Conservation (phyloP, 331 rosid species). For the Phaseolus coccineus region DNA sequence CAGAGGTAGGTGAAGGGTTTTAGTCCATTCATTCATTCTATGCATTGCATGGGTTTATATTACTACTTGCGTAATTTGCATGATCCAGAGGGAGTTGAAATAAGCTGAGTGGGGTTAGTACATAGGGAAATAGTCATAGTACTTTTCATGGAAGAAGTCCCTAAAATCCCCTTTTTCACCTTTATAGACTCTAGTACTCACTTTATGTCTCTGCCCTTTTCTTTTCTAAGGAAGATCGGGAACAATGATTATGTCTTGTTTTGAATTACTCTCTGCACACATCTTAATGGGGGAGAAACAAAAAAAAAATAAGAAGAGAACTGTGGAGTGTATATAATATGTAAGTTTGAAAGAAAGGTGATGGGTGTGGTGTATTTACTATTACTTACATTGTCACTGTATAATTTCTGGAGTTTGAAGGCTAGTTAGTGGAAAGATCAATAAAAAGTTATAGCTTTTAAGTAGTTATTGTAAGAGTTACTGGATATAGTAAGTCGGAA, state of each 20-base stretch:
- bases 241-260: slow-evolving; percentile 44
- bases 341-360: background rate
- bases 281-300: slow-evolving; percentile 26
- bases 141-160: slow-evolving; percentile 43
- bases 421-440: background rate
- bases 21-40: background rate
- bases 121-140: slow-evolving; percentile 28
- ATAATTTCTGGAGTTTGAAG: background rate
- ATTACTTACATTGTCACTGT: background rate
- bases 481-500: background rate
- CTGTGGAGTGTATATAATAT: slow-evolving; percentile 6
- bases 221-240: slow-evolving; percentile 36
- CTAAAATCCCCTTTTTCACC: slow-evolving; percentile 27
- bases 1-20: slow-evolving; percentile 69
- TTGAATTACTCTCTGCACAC: background rate
- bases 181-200: slow-evolving; percentile 47
- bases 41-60: background rate
- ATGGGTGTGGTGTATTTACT: background rate
- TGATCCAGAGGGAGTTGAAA: slow-evolving; percentile 14
- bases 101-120: slow-evolving; percentile 29
- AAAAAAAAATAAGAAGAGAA: slow-evolving; percentile 27
- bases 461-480: background rate
- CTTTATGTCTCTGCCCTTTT: slow-evolving; percentile 49
- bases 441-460: background rate
- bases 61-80: slow-evolving; percentile 11